Conservation (phyloP, 148 eudicot genomes). For the Vaccinium vitisidaea region DNA sequence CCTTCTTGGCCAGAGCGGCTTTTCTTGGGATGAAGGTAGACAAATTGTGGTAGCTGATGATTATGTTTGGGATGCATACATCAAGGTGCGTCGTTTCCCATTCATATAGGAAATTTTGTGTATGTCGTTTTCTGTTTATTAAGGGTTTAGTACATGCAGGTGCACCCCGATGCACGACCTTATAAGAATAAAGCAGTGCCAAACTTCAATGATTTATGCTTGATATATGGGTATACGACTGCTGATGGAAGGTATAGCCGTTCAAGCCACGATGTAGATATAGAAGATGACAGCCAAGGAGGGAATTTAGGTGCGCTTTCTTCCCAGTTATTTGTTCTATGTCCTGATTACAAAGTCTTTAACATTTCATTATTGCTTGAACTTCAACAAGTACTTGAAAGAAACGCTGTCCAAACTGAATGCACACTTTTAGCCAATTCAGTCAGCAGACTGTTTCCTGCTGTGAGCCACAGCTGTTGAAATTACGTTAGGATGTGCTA, state of each 20-base stretch:
- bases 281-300: constrained; percentile 32
- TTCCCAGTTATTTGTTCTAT: neutral
- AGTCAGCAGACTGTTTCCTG: neutral
- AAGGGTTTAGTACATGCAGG: constrained; percentile 19
- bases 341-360: neutral
- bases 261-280: constrained; percentile 39
- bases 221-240: constrained; percentile 36
- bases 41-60: constrained; percentile 40
- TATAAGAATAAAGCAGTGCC: constrained; percentile 28
- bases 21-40: constrained; percentile 39
- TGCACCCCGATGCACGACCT: constrained; percentile 35
- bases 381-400: neutral
- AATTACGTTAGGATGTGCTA: neutral
- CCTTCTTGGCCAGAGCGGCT: constrained; percentile 34
- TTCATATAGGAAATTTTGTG: neutral
- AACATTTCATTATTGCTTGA: neutral
- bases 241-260: constrained; percentile 47
- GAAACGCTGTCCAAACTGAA: neutral
- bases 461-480: neutral
- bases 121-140: neutral
- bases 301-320: constrained; percentile 23
- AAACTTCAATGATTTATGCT: constrained; percentile 34
- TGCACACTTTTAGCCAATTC: neutral
- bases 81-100: constrained; percentile 26
- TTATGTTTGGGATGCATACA: constrained; percentile 35